Conservation (phyloP, 257 asterid genomes). For the Rubia yunnanensis region DNA sequence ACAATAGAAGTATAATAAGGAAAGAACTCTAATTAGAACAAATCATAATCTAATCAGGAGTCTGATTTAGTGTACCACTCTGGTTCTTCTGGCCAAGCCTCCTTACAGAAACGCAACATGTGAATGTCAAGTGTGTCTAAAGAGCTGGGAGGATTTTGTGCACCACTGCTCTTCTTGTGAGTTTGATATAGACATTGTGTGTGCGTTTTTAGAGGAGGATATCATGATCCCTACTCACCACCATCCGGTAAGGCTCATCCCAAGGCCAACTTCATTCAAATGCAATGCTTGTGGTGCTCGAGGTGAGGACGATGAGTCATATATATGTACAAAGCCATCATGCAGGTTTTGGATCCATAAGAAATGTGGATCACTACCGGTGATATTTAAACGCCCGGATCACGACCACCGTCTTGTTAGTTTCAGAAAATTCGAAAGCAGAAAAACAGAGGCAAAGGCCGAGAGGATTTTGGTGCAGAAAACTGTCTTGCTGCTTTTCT, state of each 20-base stretch:
- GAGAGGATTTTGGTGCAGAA: too few relatives aligned
- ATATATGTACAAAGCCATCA: neutral
- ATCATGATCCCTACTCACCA: neutral
- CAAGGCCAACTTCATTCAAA: neutral
- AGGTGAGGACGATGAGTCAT: conserved; percentile 2
- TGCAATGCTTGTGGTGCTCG: conserved; percentile 11
- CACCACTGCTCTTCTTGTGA: too few relatives aligned
- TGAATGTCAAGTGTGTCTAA: too few relatives aligned
- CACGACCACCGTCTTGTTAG: conserved; percentile 12
- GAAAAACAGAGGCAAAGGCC: too few relatives aligned
- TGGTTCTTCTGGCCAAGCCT: neutral
- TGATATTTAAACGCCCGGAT: neutral
- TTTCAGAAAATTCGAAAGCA: too few relatives aligned
- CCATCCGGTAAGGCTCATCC: neutral
- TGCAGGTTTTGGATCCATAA: conserved; percentile 10
- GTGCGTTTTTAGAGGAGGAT: neutral
- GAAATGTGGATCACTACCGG: neutral
- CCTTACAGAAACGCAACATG: too few relatives aligned
- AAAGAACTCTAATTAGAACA: too few relatives aligned
- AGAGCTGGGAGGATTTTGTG: too few relatives aligned
- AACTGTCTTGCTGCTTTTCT: too few relatives aligned
- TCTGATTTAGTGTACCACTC: conserved; percentile 3
- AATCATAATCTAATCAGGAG: too few relatives aligned
- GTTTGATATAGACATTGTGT: neutral
- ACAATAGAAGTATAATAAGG: too few relatives aligned